Evolutionary conservation across 148 eudicot genomes (phyloP).

Genomic region (Amaranthus palmeri): DNA sequence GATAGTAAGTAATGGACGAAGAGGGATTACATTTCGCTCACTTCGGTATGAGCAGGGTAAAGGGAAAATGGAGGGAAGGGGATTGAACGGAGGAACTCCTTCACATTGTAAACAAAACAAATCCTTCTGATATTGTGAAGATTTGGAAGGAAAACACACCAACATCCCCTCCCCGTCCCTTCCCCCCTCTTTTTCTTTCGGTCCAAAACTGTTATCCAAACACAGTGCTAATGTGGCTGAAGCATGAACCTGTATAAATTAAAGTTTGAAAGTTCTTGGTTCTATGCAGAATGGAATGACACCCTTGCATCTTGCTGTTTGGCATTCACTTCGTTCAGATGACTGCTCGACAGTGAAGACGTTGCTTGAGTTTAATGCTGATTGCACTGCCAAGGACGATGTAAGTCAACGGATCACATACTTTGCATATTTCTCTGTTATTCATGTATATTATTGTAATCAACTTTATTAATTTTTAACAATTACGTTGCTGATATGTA

Average conservation of each 20-base stretch:
- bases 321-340: conserved; percentile 76
- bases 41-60: too few relatives aligned
- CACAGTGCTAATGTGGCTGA: not conserved
- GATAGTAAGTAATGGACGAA: not conserved
- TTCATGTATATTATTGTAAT: too few relatives aligned
- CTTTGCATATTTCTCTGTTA: not conserved
- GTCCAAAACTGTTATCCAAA: too few relatives aligned
- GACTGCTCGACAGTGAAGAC: conserved; percentile 76
- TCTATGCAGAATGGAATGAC: conserved; percentile 93
- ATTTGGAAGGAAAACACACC: too few relatives aligned
- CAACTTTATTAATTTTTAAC: conserved; percentile 1
- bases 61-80: too few relatives aligned
- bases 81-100: too few relatives aligned
- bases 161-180: too few relatives aligned
- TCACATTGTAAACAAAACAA: too few relatives aligned
- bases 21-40: too few relatives aligned
- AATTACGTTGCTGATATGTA: too few relatives aligned
- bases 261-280: conserved; percentile 8
- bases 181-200: too few relatives aligned
- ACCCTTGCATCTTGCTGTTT: conserved; percentile 95
- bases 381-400: conserved; percentile 87
- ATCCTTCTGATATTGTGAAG: too few relatives aligned
- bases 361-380: conserved; percentile 77
- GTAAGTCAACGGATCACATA: conserved; percentile 34
- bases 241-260: not conserved